Evolutionary conservation across 805 yeast species (phyloP), one percentile per base, ranked within the genome.

Genomic region (Diddensiella santjacobensis): DNA sequence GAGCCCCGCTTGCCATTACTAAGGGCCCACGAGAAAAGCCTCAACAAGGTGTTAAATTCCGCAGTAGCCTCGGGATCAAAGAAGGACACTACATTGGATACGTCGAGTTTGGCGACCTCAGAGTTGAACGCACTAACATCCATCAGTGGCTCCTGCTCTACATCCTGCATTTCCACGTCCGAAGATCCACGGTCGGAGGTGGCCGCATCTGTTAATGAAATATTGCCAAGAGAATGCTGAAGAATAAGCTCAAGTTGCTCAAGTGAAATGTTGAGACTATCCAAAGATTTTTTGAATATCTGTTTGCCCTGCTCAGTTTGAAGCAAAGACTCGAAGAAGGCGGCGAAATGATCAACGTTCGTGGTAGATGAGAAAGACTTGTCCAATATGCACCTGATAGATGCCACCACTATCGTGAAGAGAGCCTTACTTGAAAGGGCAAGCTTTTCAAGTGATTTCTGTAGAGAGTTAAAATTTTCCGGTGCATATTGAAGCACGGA

Each of bases 191-290:
- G 31, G 13, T 44, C 55, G 11, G 56, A 58, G 10, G 44, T 43
- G 6, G 42, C 54, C 3, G 29, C 29, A 11, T 43, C 42, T 15
- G 45, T 47, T 2, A 53, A 56, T 6, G 55, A 59, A 13, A 60
- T 38, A 17, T 13, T 22, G 22, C 66, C 57, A 44, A 88, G 66
- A 0, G 90, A 81, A 1, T 84, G 74, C 66, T 87, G 85, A 40
- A 87, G 68, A 46, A 75, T 73, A 72, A 88, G 77, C 68, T 83
- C 90, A 23, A 83, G 67, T 3, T 71, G 55, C 23, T 75, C 79
- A 2, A 78, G n/a, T 24, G 45, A 3, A 30, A 52, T 22, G 2
- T 40, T 46, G 3, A 37, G 15, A 8, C 29, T 33, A 2, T 26
- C 42, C 17, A 58, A 44, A 1, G 51, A 52, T 11, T 37, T 23